phyloP scores from a whole-genome alignment of 805 yeast genomes.

The Kuraishia hungarica region DNA sequence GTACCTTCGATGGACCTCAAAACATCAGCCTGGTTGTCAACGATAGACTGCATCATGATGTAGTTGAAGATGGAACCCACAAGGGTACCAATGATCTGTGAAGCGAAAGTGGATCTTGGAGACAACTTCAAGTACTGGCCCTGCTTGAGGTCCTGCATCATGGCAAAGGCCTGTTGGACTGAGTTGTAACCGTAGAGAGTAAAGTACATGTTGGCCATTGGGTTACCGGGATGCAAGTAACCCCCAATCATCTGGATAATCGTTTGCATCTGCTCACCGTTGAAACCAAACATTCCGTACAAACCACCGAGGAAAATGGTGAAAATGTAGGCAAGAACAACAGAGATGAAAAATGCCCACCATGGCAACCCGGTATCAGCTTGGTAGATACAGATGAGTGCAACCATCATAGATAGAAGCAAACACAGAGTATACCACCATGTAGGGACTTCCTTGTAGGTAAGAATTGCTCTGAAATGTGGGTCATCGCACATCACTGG shows the following conservation, averaged over 20 bases:
- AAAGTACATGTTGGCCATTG: conserved; percentile 55
- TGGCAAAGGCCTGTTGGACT: conserved; percentile 48
- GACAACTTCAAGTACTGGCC: conserved; percentile 61
- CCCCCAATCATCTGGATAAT: conserved; percentile 59
- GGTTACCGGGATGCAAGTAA: conserved; percentile 52
- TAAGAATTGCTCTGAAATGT: conserved; percentile 42
- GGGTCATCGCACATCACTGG: conserved; percentile 8
- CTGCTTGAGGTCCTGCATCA: conserved; percentile 47
- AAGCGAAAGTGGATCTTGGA: conserved; percentile 51
- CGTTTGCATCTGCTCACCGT: conserved; percentile 49
- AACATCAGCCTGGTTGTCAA: conserved; percentile 26
- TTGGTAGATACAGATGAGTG: conserved; percentile 28
- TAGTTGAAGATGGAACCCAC: conserved; percentile 35
- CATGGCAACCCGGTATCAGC: conserved; percentile 49
- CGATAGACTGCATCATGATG: conserved; percentile 32
- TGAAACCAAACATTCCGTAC: conserved; percentile 56
- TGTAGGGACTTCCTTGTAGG: conserved; percentile 64
- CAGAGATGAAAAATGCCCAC: conserved; percentile 53
- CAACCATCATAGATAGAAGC: conserved; percentile 31
- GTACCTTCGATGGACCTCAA: conserved; percentile 18
- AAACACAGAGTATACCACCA: conserved; percentile 54
- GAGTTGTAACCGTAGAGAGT: conserved; percentile 52
- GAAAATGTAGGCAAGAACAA: conserved; percentile 42
- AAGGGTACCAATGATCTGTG: conserved; percentile 34
- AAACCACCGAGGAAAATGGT: conserved; percentile 51